Conservation (phyloP, 2,329 filamentous ascomycete species). For the Thelonectria rubi region DNA sequence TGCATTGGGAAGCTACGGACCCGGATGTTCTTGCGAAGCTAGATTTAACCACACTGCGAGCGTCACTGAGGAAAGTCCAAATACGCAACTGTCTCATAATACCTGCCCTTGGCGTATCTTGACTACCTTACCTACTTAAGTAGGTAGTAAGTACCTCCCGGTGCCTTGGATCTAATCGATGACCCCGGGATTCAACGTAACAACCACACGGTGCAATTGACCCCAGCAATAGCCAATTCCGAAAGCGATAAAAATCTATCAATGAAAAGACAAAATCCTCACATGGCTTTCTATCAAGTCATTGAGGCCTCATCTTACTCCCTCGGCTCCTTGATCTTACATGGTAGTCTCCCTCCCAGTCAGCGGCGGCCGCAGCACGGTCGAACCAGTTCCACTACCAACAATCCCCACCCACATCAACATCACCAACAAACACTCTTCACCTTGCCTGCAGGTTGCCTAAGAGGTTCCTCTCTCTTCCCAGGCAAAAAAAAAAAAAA, state of each 20-base stretch:
- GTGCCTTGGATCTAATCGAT: too few relatives aligned
- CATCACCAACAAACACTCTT: background rate
- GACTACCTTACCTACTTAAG: too few relatives aligned
- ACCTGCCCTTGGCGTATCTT: too few relatives aligned
- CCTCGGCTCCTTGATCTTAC: background rate
- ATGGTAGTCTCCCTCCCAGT: background rate
- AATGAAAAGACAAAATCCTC: background rate
- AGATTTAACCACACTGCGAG: too few relatives aligned
- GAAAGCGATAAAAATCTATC: background rate
- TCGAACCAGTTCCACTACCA: conserved; percentile 5
- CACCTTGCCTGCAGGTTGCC: background rate
- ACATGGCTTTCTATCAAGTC: background rate
- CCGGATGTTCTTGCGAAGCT: background rate
- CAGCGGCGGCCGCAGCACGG: background rate
- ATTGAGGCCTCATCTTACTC: conserved; percentile 10
- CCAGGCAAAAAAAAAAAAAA: background rate
- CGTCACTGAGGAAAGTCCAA: too few relatives aligned
- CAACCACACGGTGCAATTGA: too few relatives aligned
- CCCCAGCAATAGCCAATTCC: background rate
- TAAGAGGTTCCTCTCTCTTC: too few relatives aligned
- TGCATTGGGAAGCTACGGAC: background rate
- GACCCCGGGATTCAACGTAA: too few relatives aligned
- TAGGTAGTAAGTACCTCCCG: too few relatives aligned
- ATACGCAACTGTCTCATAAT: too few relatives aligned
- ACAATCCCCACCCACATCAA: background rate